Evolutionary conservation across 768 basidiomycete genomes (phyloP).

Genomic region (Saitozyma podzolica): DNA sequence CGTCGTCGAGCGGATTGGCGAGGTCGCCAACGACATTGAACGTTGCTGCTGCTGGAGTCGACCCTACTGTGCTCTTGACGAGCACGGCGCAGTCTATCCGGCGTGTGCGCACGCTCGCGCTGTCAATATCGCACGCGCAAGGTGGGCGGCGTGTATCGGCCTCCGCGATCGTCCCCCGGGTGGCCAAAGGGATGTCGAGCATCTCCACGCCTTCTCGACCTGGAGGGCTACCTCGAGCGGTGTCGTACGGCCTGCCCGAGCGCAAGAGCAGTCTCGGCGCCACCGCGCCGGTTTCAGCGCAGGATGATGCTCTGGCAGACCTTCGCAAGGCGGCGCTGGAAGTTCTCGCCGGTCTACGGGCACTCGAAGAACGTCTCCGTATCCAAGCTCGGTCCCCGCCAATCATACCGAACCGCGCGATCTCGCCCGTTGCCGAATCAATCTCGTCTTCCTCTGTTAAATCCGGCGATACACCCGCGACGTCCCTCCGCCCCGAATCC

Average conservation of each 20-base stretch:
- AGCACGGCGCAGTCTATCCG: constrained; percentile 34
- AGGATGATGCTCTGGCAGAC: constrained; percentile 59
- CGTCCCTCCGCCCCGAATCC: background rate
- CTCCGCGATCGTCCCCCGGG: background rate
- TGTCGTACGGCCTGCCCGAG: constrained; percentile 14
- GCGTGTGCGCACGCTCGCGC: constrained; percentile 31
- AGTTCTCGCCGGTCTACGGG: constrained; percentile 74
- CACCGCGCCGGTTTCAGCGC: background rate
- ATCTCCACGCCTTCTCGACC: constrained; percentile 49
- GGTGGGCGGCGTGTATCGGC: constrained; percentile 11
- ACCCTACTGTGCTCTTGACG: constrained; percentile 12
- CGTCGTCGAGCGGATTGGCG: background rate
- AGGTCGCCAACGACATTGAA: constrained; percentile 5
- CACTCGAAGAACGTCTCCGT: constrained; percentile 75
- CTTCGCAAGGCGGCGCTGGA: constrained; percentile 80
- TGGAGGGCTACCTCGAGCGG: constrained; percentile 19
- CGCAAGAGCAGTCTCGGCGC: constrained; percentile 24
- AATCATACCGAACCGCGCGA: background rate
- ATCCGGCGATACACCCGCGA: constrained; percentile 5
- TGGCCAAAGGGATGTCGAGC: constrained; percentile 12
- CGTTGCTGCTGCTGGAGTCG: too few species aligned
- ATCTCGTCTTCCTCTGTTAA: background rate
- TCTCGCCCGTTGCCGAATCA: background rate
- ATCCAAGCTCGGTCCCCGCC: constrained; percentile 7
- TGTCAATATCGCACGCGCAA: constrained; percentile 27